A percentile compares a stretch with the other conserved stretches of the same genome.
Evolutionary conservation across 2,329 filamentous ascomycete species (phyloP).

Genomic region (Alternaria sp.): DNA sequence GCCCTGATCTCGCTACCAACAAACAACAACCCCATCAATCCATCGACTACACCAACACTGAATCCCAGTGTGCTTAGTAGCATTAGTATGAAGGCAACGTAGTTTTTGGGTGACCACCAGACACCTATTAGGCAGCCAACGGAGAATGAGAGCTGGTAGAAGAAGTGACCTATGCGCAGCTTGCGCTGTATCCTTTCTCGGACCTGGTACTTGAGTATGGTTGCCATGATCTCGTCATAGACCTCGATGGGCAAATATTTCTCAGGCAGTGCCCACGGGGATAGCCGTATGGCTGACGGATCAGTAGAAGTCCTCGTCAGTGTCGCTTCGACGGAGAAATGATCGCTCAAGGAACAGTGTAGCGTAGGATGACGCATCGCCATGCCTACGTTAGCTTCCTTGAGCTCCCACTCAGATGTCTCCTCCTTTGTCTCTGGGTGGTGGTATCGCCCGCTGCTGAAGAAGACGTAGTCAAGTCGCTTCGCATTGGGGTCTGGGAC

Average conservation of each 20-base stretch:
- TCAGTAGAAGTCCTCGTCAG: conserved; percentile 52
- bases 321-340: conserved; percentile 88
- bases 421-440: conserved; percentile 34
- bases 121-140: conserved; percentile 79
- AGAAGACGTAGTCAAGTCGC: conserved; percentile 93
- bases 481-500: conserved; percentile 78
- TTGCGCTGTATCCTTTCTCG: conserved; percentile 76
- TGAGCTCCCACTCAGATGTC: conserved; percentile 69
- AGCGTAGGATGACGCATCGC: conserved; percentile 79
- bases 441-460: conserved; percentile 49
- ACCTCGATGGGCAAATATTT: conserved; percentile 55
- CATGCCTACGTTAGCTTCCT: conserved; percentile 77
- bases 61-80: conserved; percentile 80
- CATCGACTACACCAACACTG: conserved; percentile 78
- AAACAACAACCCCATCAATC: conserved; percentile 85
- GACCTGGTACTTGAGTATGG: conserved; percentile 70
- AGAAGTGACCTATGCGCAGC: conserved; percentile 77
- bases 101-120: conserved; percentile 83
- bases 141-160: conserved; percentile 68
- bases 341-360: conserved; percentile 88
- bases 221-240: conserved; percentile 76
- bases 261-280: conserved; percentile 27
- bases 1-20: conserved; percentile 82
- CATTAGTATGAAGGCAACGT: conserved; percentile 79
- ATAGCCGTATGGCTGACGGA: conserved; percentile 13